These are phyloP conservation scores for Colletotrichum theobromicola DNA, from an alignment of 2,329 filamentous ascomycete genomes.

Conservation along the genomic window DNA sequence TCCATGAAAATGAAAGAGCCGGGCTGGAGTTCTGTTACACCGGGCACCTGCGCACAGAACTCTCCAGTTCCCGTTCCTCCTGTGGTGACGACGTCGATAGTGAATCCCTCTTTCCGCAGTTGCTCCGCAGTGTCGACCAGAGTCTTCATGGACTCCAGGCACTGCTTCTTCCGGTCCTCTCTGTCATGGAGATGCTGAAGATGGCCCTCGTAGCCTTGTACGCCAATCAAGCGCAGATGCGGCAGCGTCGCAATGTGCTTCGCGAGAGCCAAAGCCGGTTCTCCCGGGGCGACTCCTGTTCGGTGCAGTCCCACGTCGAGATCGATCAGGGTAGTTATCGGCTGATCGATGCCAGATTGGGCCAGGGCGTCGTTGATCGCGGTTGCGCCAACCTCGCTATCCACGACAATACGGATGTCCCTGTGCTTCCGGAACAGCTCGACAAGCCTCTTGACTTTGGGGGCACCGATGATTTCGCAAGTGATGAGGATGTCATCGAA, in stretches of 20 bases:
- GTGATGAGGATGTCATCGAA: neutral
- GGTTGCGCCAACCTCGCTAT: neutral
- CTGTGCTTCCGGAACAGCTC: neutral
- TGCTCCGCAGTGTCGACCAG: slow-evolving; percentile 47
- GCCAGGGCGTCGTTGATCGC: neutral
- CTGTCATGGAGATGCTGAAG: slow-evolving; percentile 53
- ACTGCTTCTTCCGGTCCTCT: slow-evolving; percentile 44
- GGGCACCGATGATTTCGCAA: neutral
- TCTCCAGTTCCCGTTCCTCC: slow-evolving; percentile 59
- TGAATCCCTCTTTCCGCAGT: slow-evolving; percentile 44
- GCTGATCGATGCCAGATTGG: neutral
- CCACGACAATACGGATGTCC: neutral
- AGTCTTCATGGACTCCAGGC: slow-evolving; percentile 40
- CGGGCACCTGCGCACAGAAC: slow-evolving; percentile 54
- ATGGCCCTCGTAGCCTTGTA: slow-evolving; percentile 60
- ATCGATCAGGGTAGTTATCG: neutral
- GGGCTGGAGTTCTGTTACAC: slow-evolving; percentile 59
- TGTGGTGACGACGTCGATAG: slow-evolving; percentile 55
- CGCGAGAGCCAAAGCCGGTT: slow-evolving; percentile 32
- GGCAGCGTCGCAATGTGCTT: slow-evolving; percentile 37
- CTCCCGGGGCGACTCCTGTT: neutral
- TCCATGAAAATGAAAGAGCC: slow-evolving; percentile 64
- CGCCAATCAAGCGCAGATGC: slow-evolving; percentile 49
- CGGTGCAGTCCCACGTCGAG: neutral
- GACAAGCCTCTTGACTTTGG: neutral